Base-by-base conservation (phyloP, 805 yeast genomes). In the Wickerhamiella lipophila region DNA sequence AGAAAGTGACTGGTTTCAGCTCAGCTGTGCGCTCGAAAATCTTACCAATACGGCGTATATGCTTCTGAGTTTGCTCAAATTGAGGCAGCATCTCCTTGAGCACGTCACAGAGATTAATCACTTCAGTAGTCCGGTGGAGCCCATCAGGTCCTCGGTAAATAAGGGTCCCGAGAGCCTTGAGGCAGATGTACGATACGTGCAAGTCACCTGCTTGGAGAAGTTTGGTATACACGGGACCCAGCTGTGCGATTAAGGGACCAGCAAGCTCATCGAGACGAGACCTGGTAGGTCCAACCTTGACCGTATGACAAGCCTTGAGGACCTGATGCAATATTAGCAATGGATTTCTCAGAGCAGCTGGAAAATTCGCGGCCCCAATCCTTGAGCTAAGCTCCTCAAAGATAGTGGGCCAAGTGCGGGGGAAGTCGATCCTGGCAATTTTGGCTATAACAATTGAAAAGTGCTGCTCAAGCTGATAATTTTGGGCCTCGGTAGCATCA, bases 351-450 rank as follows among this genome's bases (percentile, higher is more conserved):
- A 45, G 48, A 11, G 26, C 42, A 4, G 25, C 22, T 2, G 34
- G 26, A 6, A 21, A 18, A 62, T 85, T 85, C 48, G 84, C 60
- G 15, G 84, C 78, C 15, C 78, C 65, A 30, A 51, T 34, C 9
- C 55, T 26, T 1, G 49, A 45, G 26, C 55, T 50, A 12, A 65
- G 69, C 12, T 79, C 79, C 50, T 83, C 88, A 58, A 92, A 82
- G 16, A 92, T 60, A 2, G 73, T 64, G 0, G 94, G 87, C 96
- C 96, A 92, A 42, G 81, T 87, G 1, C 67, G 63, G 0, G 97
- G 96, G 60, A 84, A 92, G 58, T 92, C 98, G 50, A 77, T 69
- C 46, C 96, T 67, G 22, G 83, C 81, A 23, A 92, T 82, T 52
- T 80, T 71, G 0, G 94, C 80, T 6, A 83, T 69, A 0, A 94